Conservation (phyloP, 2,329 filamentous ascomycete species). For the Xylaria sp. region DNA sequence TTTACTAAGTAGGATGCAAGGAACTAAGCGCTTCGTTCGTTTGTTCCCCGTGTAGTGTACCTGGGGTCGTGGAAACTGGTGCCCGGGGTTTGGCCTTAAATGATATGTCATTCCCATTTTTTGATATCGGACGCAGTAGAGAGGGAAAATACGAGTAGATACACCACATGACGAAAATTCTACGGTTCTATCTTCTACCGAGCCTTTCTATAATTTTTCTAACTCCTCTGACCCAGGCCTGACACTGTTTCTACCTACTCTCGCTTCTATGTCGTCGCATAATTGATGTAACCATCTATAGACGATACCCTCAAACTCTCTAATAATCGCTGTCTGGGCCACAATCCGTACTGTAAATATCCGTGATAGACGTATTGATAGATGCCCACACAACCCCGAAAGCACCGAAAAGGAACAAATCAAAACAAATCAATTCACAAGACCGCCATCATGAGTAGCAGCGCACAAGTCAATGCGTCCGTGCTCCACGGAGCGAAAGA, state of each 20-base stretch:
- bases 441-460: constrained; percentile 26
- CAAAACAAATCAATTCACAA: neutral
- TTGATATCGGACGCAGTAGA: constrained; percentile 8
- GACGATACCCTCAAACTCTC: neutral
- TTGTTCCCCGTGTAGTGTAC: neutral
- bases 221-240: neutral
- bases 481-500: constrained; percentile 66
- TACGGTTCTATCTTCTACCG: constrained; percentile 9
- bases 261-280: too few species aligned
- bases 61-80: neutral
- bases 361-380: neutral
- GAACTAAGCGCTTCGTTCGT: neutral
- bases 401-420: neutral
- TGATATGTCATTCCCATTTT: neutral
- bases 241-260: neutral
- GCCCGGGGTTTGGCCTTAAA: neutral
- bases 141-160: neutral
- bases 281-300: neutral
- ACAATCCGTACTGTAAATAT: neutral
- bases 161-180: constrained; percentile 20
- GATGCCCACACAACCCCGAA: neutral
- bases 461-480: constrained; percentile 54
- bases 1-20: neutral
- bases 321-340: neutral
- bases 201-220: neutral